Conservation (phyloP, 495 filamentous ascomycete genomes). For the Durotheca rogersii region DNA sequence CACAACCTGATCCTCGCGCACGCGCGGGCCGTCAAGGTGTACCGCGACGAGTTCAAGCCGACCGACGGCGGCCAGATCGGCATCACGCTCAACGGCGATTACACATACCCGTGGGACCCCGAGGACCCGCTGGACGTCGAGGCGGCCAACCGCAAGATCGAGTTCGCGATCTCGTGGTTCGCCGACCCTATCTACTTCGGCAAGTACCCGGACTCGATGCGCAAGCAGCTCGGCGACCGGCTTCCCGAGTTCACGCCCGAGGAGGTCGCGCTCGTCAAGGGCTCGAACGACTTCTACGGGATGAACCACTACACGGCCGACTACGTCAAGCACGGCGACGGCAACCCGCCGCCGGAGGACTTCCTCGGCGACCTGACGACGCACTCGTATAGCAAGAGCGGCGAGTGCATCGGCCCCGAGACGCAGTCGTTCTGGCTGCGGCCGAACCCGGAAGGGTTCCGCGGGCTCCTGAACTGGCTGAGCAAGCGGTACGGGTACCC, state of each 20-base stretch:
- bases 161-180: constrained; percentile 68
- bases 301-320: constrained; percentile 87
- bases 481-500: constrained; percentile 72
- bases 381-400: constrained; percentile 65
- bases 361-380: constrained; percentile 70
- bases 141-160: constrained; percentile 63
- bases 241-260: constrained; percentile 65
- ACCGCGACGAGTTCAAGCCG: constrained; percentile 67
- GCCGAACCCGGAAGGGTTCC: constrained; percentile 69
- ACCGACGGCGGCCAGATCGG: constrained; percentile 60
- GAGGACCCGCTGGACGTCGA: constrained; percentile 58
- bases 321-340: constrained; percentile 71
- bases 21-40: constrained; percentile 62
- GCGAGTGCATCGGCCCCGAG: constrained; percentile 69
- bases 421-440: constrained; percentile 76
- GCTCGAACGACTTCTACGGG: constrained; percentile 80
- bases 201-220: constrained; percentile 74
- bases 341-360: constrained; percentile 59
- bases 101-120: constrained; percentile 58
- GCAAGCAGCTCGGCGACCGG: constrained; percentile 68
- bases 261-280: constrained; percentile 66
- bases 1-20: constrained; percentile 62
- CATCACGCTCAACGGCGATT: constrained; percentile 65
- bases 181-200: constrained; percentile 76
- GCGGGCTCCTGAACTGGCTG: constrained; percentile 75